phyloP scores from a whole-genome alignment of 495 filamentous ascomycete genomes.

The Amorphotheca resinae region DNA sequence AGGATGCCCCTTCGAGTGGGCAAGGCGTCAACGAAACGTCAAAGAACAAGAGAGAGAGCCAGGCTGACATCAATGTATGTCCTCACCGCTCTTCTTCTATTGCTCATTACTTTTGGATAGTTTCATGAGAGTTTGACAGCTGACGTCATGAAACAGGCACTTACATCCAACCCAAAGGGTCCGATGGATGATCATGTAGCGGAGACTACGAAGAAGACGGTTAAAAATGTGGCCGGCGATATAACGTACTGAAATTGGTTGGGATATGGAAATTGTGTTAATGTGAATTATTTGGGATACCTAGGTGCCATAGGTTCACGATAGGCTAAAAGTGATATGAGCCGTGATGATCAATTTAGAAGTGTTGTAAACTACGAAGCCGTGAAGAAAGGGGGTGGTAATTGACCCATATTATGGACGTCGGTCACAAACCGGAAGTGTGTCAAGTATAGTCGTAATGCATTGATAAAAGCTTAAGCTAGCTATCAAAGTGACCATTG shows the following conservation, averaged over 20 bases:
- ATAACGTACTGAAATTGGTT: background rate
- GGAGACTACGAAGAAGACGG: slow-evolving; percentile 27
- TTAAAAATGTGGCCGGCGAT: slow-evolving; percentile 1
- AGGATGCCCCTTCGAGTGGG: slow-evolving; percentile 25
- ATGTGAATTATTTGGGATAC: no score
- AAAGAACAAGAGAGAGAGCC: slow-evolving; percentile 36
- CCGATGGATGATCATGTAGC: slow-evolving; percentile 55
- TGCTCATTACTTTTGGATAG: background rate
- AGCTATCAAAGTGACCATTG: no score
- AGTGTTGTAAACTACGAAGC: no score
- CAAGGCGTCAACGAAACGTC: slow-evolving; percentile 35
- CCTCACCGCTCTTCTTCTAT: background rate
- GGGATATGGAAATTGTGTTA: no score
- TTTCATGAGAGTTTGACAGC: background rate
- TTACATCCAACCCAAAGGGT: slow-evolving; percentile 57
- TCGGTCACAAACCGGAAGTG: no score
- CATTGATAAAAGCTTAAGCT: no score
- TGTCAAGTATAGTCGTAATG: no score
- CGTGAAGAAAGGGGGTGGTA: no score
- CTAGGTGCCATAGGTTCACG: no score
- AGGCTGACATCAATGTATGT: slow-evolving; percentile 33
- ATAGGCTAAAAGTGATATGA: no score
- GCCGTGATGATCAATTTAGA: no score
- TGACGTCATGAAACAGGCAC: slow-evolving; percentile 23
- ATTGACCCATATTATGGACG: no score